Base-by-base conservation (phyloP, 108 stramenopile genomes). In the Cyclotella atomus region DNA sequence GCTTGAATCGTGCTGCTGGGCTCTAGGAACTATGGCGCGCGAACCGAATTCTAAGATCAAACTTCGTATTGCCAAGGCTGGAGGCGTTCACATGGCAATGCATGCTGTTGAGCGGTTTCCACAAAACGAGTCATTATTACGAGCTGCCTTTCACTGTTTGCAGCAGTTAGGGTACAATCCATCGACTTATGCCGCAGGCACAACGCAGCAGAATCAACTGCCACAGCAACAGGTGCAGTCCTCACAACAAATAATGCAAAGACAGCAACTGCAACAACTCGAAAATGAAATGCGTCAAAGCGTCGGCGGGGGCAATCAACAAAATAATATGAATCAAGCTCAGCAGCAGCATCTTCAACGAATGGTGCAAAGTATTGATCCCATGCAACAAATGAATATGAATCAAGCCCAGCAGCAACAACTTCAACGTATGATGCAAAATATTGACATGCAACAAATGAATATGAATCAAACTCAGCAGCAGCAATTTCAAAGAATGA, bases 1-100 rank as follows among this genome's bases (percentile, higher is more conserved):
- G 0, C 56, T 71, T 17, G 77, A 78, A 41, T 64, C 77, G 9
- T 78, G 77, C 57, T 78, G 77, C 47, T 78, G 77, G 77, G 70
- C 77, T 19, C 45, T 78, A 36, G 77, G 69, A 53, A 60, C 62
- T 30, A 66, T 78, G 64, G 64, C 70, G 28, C 56, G 70, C 12
- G 57, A 47, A 32, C 55, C 43, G 20, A 35, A 62, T 17, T 44
- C 77, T 30, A 70, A 71, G 16, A 46, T 71, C 45, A 71, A 71
- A 46, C 59, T 71, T 56, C 44, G 65, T 7, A 64, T 71, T 20
- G 77, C 70, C 21, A 64, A 71, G 55, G 38, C 54, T 27, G 77
- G 77, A 21, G 77, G 70, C 14, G 70, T 78, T n/a, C 77, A 78
- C 24, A 70, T 70, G 2, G 70, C 70, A 33, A 78, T 78, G 77